These are phyloP conservation scores for Leishmania guyanensis DNA, from an alignment of 208 protist genomes.

Conservation along the genomic window DNA sequence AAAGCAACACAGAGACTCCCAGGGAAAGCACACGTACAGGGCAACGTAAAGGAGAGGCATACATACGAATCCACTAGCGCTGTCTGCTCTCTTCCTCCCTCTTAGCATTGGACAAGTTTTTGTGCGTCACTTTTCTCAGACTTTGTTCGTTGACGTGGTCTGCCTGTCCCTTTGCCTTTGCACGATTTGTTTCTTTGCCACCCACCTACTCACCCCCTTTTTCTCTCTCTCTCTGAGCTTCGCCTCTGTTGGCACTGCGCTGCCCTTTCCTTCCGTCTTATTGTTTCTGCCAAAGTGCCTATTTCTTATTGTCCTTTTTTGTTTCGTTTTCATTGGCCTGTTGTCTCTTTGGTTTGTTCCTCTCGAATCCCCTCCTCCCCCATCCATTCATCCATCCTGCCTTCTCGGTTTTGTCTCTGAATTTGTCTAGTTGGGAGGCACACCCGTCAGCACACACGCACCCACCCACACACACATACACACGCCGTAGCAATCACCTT, in stretches of 20 bases:
- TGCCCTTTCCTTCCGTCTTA: neutral
- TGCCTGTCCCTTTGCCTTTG: neutral
- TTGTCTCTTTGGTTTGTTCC: neutral
- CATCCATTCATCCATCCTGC: neutral
- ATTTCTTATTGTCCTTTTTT: neutral
- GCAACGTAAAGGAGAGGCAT: neutral
- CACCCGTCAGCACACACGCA: neutral
- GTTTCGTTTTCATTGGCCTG: neutral
- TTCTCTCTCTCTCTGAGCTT: neutral
- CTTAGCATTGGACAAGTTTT: neutral
- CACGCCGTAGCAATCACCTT: neutral
- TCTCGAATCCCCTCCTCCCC: neutral
- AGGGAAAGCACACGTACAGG: neutral
- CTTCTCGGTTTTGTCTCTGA: neutral
- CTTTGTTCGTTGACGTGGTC: neutral
- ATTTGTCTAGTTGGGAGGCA: neutral
- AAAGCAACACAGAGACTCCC: neutral
- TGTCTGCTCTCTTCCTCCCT: neutral
- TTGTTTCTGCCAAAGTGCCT: neutral
- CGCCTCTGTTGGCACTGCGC: neutral
- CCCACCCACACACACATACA: neutral
- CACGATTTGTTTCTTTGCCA: no score
- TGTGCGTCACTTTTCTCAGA: neutral
- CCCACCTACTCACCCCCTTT: neutral
- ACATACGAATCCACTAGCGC: neutral